Evolutionary conservation across 805 yeast genomes (phyloP).

Genomic region (Saccharomyces paradoxus): DNA sequence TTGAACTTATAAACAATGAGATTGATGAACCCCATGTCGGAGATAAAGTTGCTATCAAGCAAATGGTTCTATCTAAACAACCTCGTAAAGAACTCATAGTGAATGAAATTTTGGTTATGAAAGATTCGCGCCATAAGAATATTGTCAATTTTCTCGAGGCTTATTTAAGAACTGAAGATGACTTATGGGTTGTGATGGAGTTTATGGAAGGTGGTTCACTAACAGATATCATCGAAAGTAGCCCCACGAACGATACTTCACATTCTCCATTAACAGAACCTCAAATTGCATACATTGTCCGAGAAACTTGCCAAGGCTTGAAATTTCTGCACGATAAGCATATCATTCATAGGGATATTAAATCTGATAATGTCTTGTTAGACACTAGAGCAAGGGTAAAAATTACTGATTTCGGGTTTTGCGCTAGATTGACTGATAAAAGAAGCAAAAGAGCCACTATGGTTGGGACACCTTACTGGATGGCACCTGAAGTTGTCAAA

Average conservation of each 20-base stretch:
- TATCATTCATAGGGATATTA: constrained; percentile 93
- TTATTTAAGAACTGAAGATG: constrained; percentile 67
- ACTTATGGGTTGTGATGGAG: constrained; percentile 98
- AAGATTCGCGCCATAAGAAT: constrained; percentile 87
- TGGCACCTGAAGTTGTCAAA: constrained; percentile 98
- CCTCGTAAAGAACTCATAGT: constrained; percentile 92
- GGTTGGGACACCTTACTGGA: constrained; percentile 99
- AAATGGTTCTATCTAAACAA: constrained; percentile 85
- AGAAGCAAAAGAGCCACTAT: constrained; percentile 90
- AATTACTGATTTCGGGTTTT: constrained; percentile 94
- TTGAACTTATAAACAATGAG: constrained; percentile 8
- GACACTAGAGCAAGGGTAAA: constrained; percentile 80
- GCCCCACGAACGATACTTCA: constrained; percentile 39
- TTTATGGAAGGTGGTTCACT: constrained; percentile 98
- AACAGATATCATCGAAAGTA: constrained; percentile 91
- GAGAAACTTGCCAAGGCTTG: constrained; percentile 84
- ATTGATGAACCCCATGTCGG: constrained; percentile 33
- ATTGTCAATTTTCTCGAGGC: constrained; percentile 93
- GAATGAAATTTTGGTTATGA: constrained; percentile 94
- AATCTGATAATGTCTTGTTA: constrained; percentile 86
- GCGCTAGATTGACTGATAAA: constrained; percentile 83
- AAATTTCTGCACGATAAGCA: constrained; percentile 86
- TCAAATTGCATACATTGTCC: constrained; percentile 87
- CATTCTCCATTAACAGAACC: constrained; percentile 54
- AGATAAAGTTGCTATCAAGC: constrained; percentile 85